These are phyloP conservation scores for Xerocomellus chrysenteron DNA, from an alignment of 768 basidiomycete genomes.

Conservation along the genomic window DNA sequence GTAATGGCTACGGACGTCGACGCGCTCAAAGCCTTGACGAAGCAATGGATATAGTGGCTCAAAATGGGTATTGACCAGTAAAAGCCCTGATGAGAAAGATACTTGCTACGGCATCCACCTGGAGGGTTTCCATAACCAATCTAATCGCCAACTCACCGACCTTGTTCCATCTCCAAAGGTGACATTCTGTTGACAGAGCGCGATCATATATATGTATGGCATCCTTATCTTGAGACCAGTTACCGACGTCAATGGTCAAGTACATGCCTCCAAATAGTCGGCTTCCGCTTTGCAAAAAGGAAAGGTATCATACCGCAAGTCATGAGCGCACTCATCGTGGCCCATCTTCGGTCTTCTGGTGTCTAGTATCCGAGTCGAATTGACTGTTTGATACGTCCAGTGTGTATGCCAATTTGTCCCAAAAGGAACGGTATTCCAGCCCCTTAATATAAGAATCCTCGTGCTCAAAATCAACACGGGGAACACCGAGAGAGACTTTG, in stretches of 20 bases:
- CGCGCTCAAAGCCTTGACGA: background rate
- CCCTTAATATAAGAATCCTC: background rate
- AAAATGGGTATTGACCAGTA: background rate
- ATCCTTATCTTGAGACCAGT: background rate
- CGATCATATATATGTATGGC: background rate
- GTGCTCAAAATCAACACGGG: background rate
- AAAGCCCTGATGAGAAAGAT: background rate
- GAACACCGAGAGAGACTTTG: background rate
- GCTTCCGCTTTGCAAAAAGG: background rate
- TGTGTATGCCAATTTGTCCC: background rate
- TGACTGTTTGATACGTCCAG: background rate
- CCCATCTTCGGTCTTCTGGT: background rate
- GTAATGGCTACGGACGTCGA: background rate
- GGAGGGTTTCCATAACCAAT: background rate
- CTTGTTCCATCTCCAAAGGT: background rate
- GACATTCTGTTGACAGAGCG: background rate
- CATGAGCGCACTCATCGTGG: background rate
- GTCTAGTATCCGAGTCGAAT: background rate
- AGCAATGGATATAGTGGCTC: background rate
- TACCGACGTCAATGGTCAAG: background rate
- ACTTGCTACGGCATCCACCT: background rate
- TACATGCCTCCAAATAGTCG: background rate
- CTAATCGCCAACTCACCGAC: background rate
- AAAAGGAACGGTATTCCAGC: background rate
- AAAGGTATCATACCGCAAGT: background rate